Evolutionary conservation across 1,284 basidiomycete species (phyloP).

Genomic region (Neotropicomus parvogracilis): DNA sequence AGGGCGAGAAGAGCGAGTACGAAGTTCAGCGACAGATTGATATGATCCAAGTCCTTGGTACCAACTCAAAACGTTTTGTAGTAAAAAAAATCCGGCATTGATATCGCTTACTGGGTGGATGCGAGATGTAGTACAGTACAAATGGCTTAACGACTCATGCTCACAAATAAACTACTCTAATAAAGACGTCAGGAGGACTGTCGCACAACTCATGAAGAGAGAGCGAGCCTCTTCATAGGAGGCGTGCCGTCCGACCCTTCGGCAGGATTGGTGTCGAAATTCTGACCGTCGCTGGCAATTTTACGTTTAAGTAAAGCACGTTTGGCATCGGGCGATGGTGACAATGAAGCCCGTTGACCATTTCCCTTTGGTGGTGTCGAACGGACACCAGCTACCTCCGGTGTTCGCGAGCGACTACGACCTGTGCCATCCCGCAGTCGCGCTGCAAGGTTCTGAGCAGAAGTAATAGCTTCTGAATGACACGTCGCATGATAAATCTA

Average conservation of each 20-base stretch:
- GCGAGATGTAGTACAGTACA: conserved; percentile 29
- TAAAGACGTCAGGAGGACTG: conserved; percentile 27
- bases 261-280: conserved; percentile 24
- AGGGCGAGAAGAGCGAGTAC: background rate
- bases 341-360: conserved; percentile 35
- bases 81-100: conserved; percentile 2
- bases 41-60: too few species aligned
- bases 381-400: conserved; percentile 45
- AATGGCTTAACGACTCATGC: conserved; percentile 20
- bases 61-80: too few species aligned
- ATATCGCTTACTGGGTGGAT: conserved; percentile 19
- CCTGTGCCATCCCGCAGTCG: conserved; percentile 59
- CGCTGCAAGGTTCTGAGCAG: conserved; percentile 59
- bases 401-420: conserved; percentile 69
- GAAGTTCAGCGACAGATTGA: background rate
- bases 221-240: conserved; percentile 55
- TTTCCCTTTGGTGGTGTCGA: conserved; percentile 45
- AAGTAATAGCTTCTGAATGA: conserved; percentile 71
- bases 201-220: conserved; percentile 29
- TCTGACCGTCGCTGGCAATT: conserved; percentile 48
- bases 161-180: conserved; percentile 36
- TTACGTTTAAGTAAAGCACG: conserved; percentile 65
- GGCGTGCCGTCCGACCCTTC: conserved; percentile 47
- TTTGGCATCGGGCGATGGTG: conserved; percentile 50
- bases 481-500: conserved; percentile 92